These are phyloP conservation scores for Talaromyces sp. DNA, from an alignment of 2,329 filamentous ascomycete genomes.

Conservation along the genomic window DNA sequence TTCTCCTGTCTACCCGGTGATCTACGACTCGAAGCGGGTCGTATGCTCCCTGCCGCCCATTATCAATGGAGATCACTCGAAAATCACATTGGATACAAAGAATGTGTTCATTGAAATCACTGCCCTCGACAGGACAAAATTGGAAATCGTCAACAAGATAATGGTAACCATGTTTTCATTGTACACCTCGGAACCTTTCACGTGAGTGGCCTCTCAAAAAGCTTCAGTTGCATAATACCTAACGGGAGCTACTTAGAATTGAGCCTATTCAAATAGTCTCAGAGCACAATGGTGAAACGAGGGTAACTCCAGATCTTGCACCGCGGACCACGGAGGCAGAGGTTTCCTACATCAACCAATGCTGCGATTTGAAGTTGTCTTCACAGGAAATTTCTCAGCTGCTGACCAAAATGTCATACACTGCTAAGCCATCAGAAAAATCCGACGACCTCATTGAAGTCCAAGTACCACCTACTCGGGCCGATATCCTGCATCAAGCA, in stretches of 20 bases:
- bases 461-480: constrained; percentile 79
- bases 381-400: constrained; percentile 72
- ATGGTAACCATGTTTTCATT: constrained; percentile 96
- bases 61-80: constrained; percentile 96
- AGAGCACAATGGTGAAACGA: constrained; percentile 78
- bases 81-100: constrained; percentile 84
- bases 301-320: constrained; percentile 75
- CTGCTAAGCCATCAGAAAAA: constrained; percentile 68
- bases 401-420: constrained; percentile 82
- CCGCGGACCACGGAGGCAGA: constrained; percentile 75
- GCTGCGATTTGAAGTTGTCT: constrained; percentile 75
- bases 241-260: constrained; percentile 43
- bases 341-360: constrained; percentile 88
- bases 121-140: constrained; percentile 90
- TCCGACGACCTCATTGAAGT: constrained; percentile 72
- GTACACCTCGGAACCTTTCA: constrained; percentile 84
- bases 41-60: constrained; percentile 95
- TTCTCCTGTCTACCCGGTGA: constrained; percentile 89
- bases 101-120: constrained; percentile 98
- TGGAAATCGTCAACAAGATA: constrained; percentile 93
- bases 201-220: constrained; percentile 39
- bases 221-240: not conserved
- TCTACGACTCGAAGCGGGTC: constrained; percentile 79
- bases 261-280: constrained; percentile 92
- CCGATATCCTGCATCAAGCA: constrained; percentile 92